Evolutionary conservation across 2,329 filamentous ascomycete species (phyloP), one percentile per base, ranked within the genome.

Genomic region (Achaetomium macrosporum): DNA sequence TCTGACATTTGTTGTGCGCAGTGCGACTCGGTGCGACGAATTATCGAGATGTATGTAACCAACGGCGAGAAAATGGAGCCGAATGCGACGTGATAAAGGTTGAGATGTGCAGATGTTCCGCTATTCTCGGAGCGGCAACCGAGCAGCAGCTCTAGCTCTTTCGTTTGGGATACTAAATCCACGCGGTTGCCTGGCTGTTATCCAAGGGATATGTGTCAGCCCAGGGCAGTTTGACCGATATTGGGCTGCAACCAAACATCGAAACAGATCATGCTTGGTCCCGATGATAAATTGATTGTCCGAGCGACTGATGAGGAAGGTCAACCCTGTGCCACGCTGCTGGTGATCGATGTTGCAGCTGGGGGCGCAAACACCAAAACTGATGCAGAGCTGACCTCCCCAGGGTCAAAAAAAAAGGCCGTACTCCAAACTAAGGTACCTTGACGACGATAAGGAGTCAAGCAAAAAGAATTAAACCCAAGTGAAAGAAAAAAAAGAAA

Each of bases 21-120:
- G 25, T 25, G 25, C 7, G 25, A 12, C 33, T 35, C 11, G 11
- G 11, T 5, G 10, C 33, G 5, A 15, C 11, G 33, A 4, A 15
- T 35, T 35, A 15, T 35, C 11, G 10, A 12, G 33, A 3, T 35
- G 10, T 35, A 20, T 10, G 16, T 29, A 35, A 36, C 13, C 33
- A 25, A 2, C 15, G 45, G 47, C 50, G 55, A 55, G 44, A 25
- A 46, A 31, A 51, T 42, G 51, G 51, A 53, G 53, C 54, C 54
- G 51, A 53, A 36, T 58, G 49, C 49, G 29, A 58, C 56, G 30
- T 50, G 53, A 29, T 48, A 37, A 53, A 52, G 45, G 42, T 8
- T 10, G 37, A 39, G n/a, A 39, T 42, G 55, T 37, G 50, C 49
- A 53, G 16, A 13, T 35, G 51, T 50, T 48, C 49, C 42, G 42